A percentile compares a stretch with the other conserved stretches of the same genome.
Conservation (phyloP, 306 rosid species). For the Amphicarpaea edgeworthii region DNA sequence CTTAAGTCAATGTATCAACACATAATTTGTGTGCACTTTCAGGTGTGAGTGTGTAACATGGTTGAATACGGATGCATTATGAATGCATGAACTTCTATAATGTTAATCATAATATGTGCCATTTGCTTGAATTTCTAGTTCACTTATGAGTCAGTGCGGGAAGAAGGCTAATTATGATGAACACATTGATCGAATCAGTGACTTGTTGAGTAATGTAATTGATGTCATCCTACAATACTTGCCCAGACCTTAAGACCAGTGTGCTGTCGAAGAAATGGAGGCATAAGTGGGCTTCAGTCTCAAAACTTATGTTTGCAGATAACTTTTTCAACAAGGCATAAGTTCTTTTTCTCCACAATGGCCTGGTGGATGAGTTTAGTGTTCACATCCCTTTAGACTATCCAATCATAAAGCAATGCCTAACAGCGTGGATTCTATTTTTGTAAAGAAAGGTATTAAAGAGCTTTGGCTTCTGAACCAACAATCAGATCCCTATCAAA, state of each 20-base stretch:
- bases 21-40: neutral
- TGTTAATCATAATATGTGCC: no score
- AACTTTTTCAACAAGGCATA: neutral
- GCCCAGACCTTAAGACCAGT: slow-evolving; percentile 7
- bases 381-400: fast-evolving
- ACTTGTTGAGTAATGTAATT: slow-evolving; percentile 31
- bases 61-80: no score
- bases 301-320: neutral
- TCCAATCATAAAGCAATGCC: neutral
- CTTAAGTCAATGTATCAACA: no score
- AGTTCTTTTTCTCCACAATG: slow-evolving; percentile 22
- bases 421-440: slow-evolving; percentile 28
- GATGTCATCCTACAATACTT: slow-evolving; percentile 11
- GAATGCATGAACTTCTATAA: no score
- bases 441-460: slow-evolving; percentile 4
- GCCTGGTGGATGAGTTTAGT: neutral
- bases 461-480: neutral
- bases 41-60: no score
- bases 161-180: neutral
- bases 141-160: neutral
- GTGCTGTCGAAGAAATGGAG: slow-evolving; percentile 44
- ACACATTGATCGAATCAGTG: slow-evolving; percentile 30
- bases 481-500: neutral
- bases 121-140: no score
- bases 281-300: slow-evolving; percentile 31